Evolutionary conservation across 768 basidiomycete species (phyloP), one percentile per base, ranked within the genome.

Genomic region (Termitomyces sp.): DNA sequence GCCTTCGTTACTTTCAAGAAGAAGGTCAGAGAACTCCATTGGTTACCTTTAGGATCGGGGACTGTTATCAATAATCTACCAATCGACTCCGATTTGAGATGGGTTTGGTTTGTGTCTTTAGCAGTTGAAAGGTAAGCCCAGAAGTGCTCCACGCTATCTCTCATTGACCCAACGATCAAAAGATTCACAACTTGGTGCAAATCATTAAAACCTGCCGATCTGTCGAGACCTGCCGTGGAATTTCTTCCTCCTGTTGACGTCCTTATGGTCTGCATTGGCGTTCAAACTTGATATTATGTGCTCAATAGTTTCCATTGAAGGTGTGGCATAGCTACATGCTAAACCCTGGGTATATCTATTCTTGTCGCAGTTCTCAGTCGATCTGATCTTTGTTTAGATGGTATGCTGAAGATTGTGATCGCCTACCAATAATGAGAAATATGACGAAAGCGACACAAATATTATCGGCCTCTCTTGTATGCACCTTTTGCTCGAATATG

Each of bases 271-370:
- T 5, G 58, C 58, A 3, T 5, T 16, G 9, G 10, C 12, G 22
- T n/a, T 7, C 31, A 31, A 7, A 23, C 16, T 11, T 18, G 16
- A 20, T 35, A 31, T 35, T 11, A 16, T 52, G 18, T 38, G 2
- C 41, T 12, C 11, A 11, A 15, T 16, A 10, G 40, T 10, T 4
- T 25, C 25, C n/a, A n/a, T n/a, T 4, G 16, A 29, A 62, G 61
- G 61, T 62, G 20, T 62, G 61, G 61, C 61, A 62, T 51, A 46
- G 58, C 7, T 62, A 62, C 40, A 40, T 62, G 42, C 48, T 62
- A 7, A 62, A 62, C 36, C 61, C 61, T 36, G 46, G 54, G 61
- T 62, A 12, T n/a, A 58, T 53, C 13, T 33, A 12, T 15, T 31
- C 18, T 29, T 7, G 22, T 36, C 4, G 1, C 4, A 9, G n/a